A percentile compares a stretch with the other conserved stretches of the same genome.
These are phyloP conservation scores for Fusarium tjaetaba DNA, from an alignment of 2,329 filamentous ascomycete genomes.

Conservation along the genomic window DNA sequence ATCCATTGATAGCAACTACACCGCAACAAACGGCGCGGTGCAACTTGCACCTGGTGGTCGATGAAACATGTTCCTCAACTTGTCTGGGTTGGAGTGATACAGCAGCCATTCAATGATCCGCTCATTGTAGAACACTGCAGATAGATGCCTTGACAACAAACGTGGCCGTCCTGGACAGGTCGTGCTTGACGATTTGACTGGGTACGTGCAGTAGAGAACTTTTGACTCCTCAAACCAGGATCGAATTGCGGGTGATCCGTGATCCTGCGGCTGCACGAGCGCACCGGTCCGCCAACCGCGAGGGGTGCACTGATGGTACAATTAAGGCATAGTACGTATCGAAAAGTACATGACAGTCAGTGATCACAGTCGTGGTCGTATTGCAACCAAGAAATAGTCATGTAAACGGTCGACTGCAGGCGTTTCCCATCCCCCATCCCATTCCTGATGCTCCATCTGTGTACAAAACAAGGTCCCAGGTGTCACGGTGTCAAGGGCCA, in stretches of 20 bases:
- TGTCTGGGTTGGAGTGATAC: neutral
- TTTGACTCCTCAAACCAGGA: slow-evolving; percentile 32
- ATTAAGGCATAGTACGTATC: neutral
- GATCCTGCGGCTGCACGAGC: slow-evolving; percentile 50
- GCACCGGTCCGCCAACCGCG: slow-evolving; percentile 48
- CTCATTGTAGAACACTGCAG: slow-evolving; percentile 17
- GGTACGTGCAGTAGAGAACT: slow-evolving; percentile 4
- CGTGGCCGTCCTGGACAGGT: slow-evolving; percentile 44
- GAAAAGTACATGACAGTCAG: neutral
- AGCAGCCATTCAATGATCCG: slow-evolving; percentile 5
- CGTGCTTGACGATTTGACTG: slow-evolving; percentile 29
- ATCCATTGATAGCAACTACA: neutral
- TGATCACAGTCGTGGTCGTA: neutral
- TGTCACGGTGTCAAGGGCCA: slow-evolving; percentile 20
- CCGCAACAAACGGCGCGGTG: neutral
- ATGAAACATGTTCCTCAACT: neutral
- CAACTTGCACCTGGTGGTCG: neutral
- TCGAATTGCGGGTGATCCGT: slow-evolving; percentile 45
- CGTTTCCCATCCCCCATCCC: neutral
- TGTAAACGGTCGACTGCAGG: neutral
- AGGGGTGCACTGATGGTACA: slow-evolving; percentile 17
- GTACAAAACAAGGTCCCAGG: slow-evolving; percentile 3
- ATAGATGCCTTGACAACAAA: slow-evolving; percentile 34
- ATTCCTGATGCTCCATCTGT: neutral
- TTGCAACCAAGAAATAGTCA: slow-evolving; percentile 1